Base-by-base conservation (phyloP, 1,139 yeast genomes). In the Debaryomycetaceae sp. region DNA sequence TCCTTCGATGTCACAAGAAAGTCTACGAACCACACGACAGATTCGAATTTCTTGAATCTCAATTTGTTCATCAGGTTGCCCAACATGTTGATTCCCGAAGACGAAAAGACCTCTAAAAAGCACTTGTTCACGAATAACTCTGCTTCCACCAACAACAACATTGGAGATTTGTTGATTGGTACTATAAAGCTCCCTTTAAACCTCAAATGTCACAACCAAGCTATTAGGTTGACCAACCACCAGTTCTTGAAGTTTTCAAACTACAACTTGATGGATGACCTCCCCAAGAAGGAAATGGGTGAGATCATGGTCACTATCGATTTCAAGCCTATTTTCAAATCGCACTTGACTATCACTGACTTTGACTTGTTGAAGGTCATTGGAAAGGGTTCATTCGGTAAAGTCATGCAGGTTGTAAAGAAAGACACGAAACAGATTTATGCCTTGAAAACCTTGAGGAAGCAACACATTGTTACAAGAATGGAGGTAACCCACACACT, bases 341-440 rank as follows among this genome's bases (percentile, higher is more conserved):
- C 80, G 51, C 86, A 86, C 39, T 72, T 92, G 38, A 73, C 88
- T 1, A 89, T 92, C 50, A 96, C 89, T 41, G 96, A 92, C 57
- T 92, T 92, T 62, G 96, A 91, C 53, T 69, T 94, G 41, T 74
- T 92, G 52, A 92, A 92, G 63, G 98, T 92, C 16, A 88, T 92
- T 42, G 98, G 98, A 35, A 92, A 92, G 61, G 98, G 98, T 3
- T 88, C 97, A 2, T 94, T 92, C 63, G 98, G 98, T 40, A 92
- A 94, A 63, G 98, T 92, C 42, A 92, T 92, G 98, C 98, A 92
- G 64, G 98, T 92, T 34, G 82, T 89, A 44, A 92, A 92, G 66
- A 87, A 87, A 52, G 98, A 92, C 63, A 92, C 98, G 8, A 85
- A 85, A 49, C 95, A 91, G 58, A 83, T 92, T 30, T 92, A 92